Evolutionary conservation across 1,284 basidiomycete species (phyloP).

Genomic region (Termitomyces sp.): DNA sequence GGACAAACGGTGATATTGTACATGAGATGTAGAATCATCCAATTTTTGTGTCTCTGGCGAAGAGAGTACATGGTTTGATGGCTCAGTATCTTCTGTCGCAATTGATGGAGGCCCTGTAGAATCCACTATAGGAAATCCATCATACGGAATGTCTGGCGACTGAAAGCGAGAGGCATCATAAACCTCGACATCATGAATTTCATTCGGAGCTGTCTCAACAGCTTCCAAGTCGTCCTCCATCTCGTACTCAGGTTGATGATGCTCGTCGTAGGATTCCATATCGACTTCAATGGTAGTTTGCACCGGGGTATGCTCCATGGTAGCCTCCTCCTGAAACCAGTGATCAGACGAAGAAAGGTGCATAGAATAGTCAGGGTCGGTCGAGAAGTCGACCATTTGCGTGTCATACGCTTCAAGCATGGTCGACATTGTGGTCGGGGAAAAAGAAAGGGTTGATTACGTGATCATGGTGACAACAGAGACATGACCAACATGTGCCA

Average conservation of each 20-base stretch:
- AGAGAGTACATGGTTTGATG: background rate
- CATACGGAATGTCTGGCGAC: constrained; percentile 14
- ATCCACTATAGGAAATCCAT: constrained; percentile 1
- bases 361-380: constrained; percentile 63
- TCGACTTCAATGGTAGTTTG: constrained; percentile 52
- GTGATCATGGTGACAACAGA: constrained; percentile 1
- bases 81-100: constrained; percentile 5
- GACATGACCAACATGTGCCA: constrained; percentile 1
- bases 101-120: constrained; percentile 4
- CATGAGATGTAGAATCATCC: background rate
- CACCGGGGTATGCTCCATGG: constrained; percentile 43
- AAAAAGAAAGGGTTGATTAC: constrained; percentile 12
- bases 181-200: constrained; percentile 56
- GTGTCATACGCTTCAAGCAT: constrained; percentile 55
- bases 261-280: constrained; percentile 57
- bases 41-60: background rate
- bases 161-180: constrained; percentile 42
- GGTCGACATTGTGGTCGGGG: constrained; percentile 28
- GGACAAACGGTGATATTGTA: background rate
- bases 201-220: constrained; percentile 25
- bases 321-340: constrained; percentile 53
- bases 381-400: constrained; percentile 63
- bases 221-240: constrained; percentile 54
- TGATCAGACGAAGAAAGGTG: constrained; percentile 43
- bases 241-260: constrained; percentile 58